Evolutionary conservation across 129 eudicot genomes (phyloP).

Genomic region (Tanacetum coccineum): DNA sequence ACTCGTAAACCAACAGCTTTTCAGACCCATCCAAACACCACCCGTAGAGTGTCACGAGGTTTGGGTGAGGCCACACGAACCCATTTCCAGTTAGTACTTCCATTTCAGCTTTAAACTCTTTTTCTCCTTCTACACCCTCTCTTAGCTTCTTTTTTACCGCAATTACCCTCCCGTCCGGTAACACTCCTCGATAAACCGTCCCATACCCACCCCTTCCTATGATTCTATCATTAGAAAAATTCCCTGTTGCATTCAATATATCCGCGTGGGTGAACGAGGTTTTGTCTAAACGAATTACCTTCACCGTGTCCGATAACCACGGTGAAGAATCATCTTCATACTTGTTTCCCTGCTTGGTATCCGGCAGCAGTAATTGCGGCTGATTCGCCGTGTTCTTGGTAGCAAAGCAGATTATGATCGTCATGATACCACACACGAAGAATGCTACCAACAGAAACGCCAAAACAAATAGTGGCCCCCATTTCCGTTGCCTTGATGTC

Average conservation of each 20-base stretch:
- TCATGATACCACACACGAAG: slow-evolving; percentile 50
- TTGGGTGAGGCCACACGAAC: slow-evolving; percentile 94
- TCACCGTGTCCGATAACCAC: slow-evolving; percentile 59
- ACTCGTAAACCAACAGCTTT: slow-evolving; percentile 80
- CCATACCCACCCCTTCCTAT: slow-evolving; percentile 92
- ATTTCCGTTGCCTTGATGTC: slow-evolving; percentile 22
- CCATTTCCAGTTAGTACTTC: slow-evolving; percentile 74
- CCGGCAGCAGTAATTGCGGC: slow-evolving; percentile 34
- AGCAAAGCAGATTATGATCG: slow-evolving; percentile 39
- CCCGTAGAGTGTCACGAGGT: slow-evolving; percentile 87
- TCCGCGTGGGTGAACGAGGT: slow-evolving; percentile 84
- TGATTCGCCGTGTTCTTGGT: slow-evolving; percentile 34
- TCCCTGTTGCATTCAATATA: slow-evolving; percentile 65
- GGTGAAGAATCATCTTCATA: slow-evolving; percentile 46
- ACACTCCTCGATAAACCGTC: slow-evolving; percentile 65
- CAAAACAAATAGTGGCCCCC: slow-evolving; percentile 39
- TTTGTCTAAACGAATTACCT: slow-evolving; percentile 76
- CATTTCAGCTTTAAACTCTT: slow-evolving; percentile 95
- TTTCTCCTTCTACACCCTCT: slow-evolving; percentile 87
- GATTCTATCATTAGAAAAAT: slow-evolving; percentile 71
- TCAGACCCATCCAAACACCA: slow-evolving; percentile 94
- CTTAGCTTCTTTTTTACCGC: slow-evolving; percentile 85
- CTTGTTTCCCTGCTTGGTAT: slow-evolving; percentile 25
- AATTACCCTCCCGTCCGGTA: slow-evolving; percentile 83
- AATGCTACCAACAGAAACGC: slow-evolving; percentile 45